Percentiles rank a stretch among this genome's conserved stretches.
Evolutionary conservation across 75 land plant species (phyloP).

Genomic region (Pinus taeda): DNA sequence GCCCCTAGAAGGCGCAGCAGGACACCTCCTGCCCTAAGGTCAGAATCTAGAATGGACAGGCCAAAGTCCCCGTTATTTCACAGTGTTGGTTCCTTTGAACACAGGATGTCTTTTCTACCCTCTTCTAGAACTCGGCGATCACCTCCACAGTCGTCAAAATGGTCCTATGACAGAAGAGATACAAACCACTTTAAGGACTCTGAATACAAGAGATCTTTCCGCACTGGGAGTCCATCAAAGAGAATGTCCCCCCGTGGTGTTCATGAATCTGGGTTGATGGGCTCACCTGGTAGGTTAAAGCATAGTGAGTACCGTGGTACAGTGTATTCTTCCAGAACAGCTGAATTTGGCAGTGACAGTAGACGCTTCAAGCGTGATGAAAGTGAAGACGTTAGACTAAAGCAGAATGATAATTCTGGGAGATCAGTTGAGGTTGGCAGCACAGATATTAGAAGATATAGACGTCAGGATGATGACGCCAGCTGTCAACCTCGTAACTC

Average conservation of each 20-base stretch:
- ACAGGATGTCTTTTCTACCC: constrained; percentile 24
- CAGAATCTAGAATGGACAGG: constrained; percentile 28
- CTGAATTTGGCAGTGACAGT: constrained; percentile 12
- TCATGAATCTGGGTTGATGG: constrained; percentile 34
- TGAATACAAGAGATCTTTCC: constrained; percentile 15
- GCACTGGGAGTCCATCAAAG: constrained; percentile 32
- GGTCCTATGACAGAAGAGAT: constrained; percentile 48
- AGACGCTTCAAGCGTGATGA: constrained; percentile 24
- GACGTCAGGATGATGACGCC: constrained; percentile 17
- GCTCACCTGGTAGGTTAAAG: constrained; percentile 20
- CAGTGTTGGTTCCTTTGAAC: constrained; percentile 23
- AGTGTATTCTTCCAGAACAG: constrained; percentile 21
- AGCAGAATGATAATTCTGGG: constrained; percentile 16
- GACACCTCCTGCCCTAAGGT: constrained; percentile 36
- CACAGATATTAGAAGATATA: constrained; percentile 17
- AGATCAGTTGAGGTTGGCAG: constrained; percentile 11
- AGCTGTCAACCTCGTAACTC: constrained; percentile 11
- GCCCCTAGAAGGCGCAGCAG: constrained; percentile 15
- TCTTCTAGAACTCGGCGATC: constrained; percentile 41
- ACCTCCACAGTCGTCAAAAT: constrained; percentile 51
- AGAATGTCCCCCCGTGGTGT: constrained; percentile 38
- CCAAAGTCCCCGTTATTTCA: constrained; percentile 24
- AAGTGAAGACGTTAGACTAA: constrained; percentile 25
- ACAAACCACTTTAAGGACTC: constrained; percentile 30
- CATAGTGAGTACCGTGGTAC: constrained; percentile 22